Conservation (phyloP, 176 grass and related monocot genomes). For the Thinopyrum elongatum region DNA sequence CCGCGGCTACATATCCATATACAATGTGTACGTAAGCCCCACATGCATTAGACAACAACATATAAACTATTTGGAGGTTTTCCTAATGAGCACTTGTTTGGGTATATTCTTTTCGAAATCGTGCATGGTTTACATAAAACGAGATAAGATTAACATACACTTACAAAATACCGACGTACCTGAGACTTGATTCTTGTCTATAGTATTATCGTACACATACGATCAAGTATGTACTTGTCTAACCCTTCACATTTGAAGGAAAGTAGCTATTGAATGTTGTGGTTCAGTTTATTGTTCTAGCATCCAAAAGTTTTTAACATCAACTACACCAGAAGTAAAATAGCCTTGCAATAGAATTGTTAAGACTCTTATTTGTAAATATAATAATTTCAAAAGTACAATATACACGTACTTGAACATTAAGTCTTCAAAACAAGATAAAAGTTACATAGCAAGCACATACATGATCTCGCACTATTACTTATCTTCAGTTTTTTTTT, state of each 20-base stretch:
- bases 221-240: too few relatives aligned
- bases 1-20: background rate
- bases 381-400: background rate
- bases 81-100: too few relatives aligned
- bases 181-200: background rate
- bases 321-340: background rate
- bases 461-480: background rate
- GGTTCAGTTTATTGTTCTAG: background rate
- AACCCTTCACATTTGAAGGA: too few relatives aligned
- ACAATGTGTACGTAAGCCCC: background rate
- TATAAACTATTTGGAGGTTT: too few relatives aligned
- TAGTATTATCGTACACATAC: too few relatives aligned
- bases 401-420: background rate
- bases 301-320: background rate
- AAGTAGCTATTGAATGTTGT: background rate
- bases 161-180: background rate
- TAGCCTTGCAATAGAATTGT: background rate
- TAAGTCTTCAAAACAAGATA: background rate
- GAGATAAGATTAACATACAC: background rate
- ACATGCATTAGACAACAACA: background rate
- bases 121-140: background rate
- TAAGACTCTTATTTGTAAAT: background rate
- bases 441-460: background rate
- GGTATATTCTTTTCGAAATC: background rate
- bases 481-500: background rate